Conservation (phyloP, 306 rosid genomes). For the Nissolia schottii region DNA sequence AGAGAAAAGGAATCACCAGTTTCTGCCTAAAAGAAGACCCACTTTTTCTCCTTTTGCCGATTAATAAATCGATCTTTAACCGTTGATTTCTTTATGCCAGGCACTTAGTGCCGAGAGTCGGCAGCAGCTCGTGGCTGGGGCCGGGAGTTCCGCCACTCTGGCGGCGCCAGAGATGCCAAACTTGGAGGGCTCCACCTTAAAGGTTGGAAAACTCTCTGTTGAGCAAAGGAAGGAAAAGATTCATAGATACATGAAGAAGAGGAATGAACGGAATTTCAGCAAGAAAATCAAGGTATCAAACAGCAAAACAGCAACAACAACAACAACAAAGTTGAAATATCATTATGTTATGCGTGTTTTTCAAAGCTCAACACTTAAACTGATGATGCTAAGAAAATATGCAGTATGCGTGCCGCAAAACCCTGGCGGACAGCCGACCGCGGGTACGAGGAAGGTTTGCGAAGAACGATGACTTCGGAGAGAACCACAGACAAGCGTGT, state of each 20-base stretch:
- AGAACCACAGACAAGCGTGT: slow-evolving; percentile 46
- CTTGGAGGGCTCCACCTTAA: slow-evolving; percentile 70
- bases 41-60: slow-evolving; percentile 2
- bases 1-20: slow-evolving; percentile 29
- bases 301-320: background rate
- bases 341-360: slow-evolving; percentile 2
- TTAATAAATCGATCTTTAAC: slow-evolving; percentile 2
- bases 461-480: slow-evolving; percentile 89
- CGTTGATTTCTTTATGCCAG: slow-evolving; percentile 32
- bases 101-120: slow-evolving; percentile 60
- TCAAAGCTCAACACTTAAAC: background rate
- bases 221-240: slow-evolving; percentile 96
- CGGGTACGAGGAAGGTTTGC: slow-evolving; percentile 98
- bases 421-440: slow-evolving; percentile 91
- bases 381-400: slow-evolving; percentile 13
- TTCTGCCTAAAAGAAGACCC: background rate
- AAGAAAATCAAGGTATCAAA: slow-evolving; percentile 85
- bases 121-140: slow-evolving; percentile 58
- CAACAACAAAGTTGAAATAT: background rate
- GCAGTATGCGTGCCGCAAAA: slow-evolving; percentile 98
- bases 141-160: slow-evolving; percentile 56
- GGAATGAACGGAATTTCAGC: slow-evolving; percentile 94
- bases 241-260: slow-evolving; percentile 93
- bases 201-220: slow-evolving; percentile 85
- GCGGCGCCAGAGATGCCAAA: slow-evolving; percentile 71